These are phyloP conservation scores for Kodamaea nitidulidarum DNA, from an alignment of 805 yeast species.

Conservation along the genomic window DNA sequence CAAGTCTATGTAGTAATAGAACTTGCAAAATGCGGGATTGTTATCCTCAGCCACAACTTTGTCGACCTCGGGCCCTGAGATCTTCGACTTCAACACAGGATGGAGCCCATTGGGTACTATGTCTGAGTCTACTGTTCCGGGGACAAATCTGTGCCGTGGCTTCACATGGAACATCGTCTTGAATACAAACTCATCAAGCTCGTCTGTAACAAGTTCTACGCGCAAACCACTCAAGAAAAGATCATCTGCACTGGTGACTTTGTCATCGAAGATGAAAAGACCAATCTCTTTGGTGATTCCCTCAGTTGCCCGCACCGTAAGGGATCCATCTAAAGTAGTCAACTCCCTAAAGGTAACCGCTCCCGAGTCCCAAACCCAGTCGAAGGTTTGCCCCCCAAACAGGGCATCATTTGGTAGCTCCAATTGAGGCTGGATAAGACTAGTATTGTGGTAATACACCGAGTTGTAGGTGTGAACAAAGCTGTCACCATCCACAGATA, in stretches of 20 bases:
- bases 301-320: conserved; percentile 3
- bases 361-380: conserved; percentile 2
- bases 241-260: conserved; percentile 30
- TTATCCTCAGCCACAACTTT: conserved; percentile 20
- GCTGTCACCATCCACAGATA: background rate
- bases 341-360: background rate
- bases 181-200: conserved; percentile 19
- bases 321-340: conserved; percentile 2
- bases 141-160: conserved; percentile 30
- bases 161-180: conserved; percentile 40
- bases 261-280: conserved; percentile 27
- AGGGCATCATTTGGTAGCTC: background rate
- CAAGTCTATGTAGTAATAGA: conserved; percentile 31
- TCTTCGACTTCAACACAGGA: conserved; percentile 25
- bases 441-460: conserved; percentile 21
- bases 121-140: conserved; percentile 1
- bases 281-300: conserved; percentile 30
- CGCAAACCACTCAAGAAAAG: conserved; percentile 34
- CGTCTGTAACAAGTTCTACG: conserved; percentile 20
- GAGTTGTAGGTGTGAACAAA: conserved; percentile 20
- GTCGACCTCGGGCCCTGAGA: conserved; percentile 10
- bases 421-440: conserved; percentile 1
- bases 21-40: conserved; percentile 22
- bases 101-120: conserved; percentile 32
- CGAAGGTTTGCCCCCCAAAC: conserved; percentile 1